Evolutionary conservation across 306 rosid species (phyloP).

Genomic region (Erythrophleum fordii): DNA sequence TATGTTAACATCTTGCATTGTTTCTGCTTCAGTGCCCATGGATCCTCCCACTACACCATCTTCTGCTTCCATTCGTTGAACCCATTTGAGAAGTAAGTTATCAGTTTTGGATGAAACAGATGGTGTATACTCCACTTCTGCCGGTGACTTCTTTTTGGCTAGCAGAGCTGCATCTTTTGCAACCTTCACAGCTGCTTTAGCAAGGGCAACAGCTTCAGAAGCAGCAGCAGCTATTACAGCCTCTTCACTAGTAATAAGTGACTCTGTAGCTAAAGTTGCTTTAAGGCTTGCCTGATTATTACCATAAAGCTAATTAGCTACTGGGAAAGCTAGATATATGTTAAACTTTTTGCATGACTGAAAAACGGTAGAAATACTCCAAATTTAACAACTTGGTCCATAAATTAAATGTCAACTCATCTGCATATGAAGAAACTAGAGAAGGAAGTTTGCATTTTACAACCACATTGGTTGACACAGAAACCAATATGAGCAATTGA

Average conservation of each 20-base stretch:
- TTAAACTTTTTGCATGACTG: background rate
- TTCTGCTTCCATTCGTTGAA: slow-evolving; percentile 57
- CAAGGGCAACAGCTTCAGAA: slow-evolving; percentile 91
- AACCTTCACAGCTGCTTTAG: slow-evolving; percentile 85
- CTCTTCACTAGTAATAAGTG: slow-evolving; percentile 81
- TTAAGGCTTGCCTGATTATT: slow-evolving; percentile 59
- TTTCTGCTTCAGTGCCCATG: slow-evolving; percentile 43
- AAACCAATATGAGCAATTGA: slow-evolving; percentile 17
- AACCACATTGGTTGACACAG: background rate
- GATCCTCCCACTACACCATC: slow-evolving; percentile 50
- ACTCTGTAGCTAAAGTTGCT: slow-evolving; percentile 70
- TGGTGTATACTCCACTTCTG: slow-evolving; percentile 40
- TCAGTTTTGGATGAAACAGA: slow-evolving; percentile 46
- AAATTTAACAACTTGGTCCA: slow-evolving; percentile 19
- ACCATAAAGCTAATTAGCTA: slow-evolving; percentile 36
- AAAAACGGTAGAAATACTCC: slow-evolving; percentile 14
- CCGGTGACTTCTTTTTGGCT: slow-evolving; percentile 45
- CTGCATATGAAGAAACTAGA: slow-evolving; percentile 24
- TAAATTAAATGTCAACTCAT: slow-evolving; percentile 2
- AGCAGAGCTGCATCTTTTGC: slow-evolving; percentile 78
- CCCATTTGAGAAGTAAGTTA: slow-evolving; percentile 62
- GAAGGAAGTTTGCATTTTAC: slow-evolving; percentile 15
- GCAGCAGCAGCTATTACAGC: slow-evolving; percentile 90
- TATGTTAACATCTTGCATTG: slow-evolving; percentile 44
- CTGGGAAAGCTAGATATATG: slow-evolving; percentile 24